Percentiles rank a stretch among this genome's conserved stretches.
phyloP scores from a whole-genome alignment of 202 grass and related monocot species.

The Dendrocalamus latiflorus region DNA sequence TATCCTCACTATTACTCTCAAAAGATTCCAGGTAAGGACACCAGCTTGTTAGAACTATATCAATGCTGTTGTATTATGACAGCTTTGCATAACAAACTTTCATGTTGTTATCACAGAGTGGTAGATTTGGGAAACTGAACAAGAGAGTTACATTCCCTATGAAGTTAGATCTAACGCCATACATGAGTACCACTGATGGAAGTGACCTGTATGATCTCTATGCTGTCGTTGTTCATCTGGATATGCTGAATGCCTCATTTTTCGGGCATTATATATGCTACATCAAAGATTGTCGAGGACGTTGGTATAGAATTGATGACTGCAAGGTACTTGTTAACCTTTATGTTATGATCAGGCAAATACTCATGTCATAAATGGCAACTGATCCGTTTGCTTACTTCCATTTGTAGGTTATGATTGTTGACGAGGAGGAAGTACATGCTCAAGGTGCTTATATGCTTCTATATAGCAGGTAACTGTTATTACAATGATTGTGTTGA shows the following conservation, averaged over 20 bases:
- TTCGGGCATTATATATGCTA: conserved; percentile 99
- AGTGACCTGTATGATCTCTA: conserved; percentile 83
- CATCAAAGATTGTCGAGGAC: conserved; percentile 59
- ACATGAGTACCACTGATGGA: conserved; percentile 73
- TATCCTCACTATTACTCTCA: conserved; percentile 93
- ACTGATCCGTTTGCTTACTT: conserved; percentile 10
- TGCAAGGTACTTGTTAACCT: conserved; percentile 66
- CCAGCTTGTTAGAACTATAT: conserved; percentile 31
- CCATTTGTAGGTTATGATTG: conserved; percentile 61
- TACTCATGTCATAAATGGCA: not conserved
- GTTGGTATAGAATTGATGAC: conserved; percentile 86
- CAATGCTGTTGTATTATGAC: conserved; percentile 8
- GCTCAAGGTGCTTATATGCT: conserved; percentile 99
- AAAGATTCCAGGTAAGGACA: conserved; percentile 89
- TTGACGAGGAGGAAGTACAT: conserved; percentile 85
- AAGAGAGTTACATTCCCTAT: conserved; percentile 86
- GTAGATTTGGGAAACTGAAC: conserved; percentile 97
- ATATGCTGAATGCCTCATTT: conserved; percentile 99
- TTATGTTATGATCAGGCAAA: conserved; percentile 14
- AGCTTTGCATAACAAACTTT: conserved; percentile 16
- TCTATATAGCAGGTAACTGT: conserved; percentile 75
- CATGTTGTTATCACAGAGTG: conserved; percentile 55
- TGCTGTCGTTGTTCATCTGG: conserved; percentile 95
- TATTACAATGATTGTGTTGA: not conserved
- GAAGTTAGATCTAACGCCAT: conserved; percentile 73